Percentiles rank a stretch among this genome's conserved stretches.
These are phyloP conservation scores for Saitozyma podzolica DNA, from an alignment of 768 basidiomycete genomes.

Conservation along the genomic window DNA sequence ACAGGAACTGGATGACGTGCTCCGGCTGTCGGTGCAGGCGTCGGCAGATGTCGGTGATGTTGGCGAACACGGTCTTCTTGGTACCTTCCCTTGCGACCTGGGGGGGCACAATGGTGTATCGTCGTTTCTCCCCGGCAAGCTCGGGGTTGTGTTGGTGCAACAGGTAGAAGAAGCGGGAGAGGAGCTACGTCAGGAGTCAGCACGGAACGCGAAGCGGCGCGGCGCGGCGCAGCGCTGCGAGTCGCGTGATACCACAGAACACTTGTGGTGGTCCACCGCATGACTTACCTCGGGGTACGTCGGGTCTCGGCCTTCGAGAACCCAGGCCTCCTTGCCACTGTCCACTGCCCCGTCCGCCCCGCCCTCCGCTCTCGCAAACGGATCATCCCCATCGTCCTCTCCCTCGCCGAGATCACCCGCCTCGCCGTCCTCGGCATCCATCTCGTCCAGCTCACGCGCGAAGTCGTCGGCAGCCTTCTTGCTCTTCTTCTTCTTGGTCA, in stretches of 20 bases:
- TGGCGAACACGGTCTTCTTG: slow-evolving; percentile 96
- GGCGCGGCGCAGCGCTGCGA: too few relatives aligned
- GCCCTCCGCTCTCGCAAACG: slow-evolving; percentile 57
- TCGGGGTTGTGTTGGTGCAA: slow-evolving; percentile 93
- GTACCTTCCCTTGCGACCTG: slow-evolving; percentile 92
- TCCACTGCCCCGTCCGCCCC: slow-evolving; percentile 71
- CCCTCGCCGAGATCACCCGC: slow-evolving; percentile 52
- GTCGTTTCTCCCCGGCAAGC: slow-evolving; percentile 79
- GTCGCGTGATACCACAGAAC: too few relatives aligned
- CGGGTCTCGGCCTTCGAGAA: slow-evolving; percentile 89
- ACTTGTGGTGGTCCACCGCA: too few relatives aligned
- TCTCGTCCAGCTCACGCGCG: slow-evolving; percentile 53
- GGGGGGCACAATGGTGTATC: slow-evolving; percentile 93
- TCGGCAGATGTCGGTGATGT: slow-evolving; percentile 95
- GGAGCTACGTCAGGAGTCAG: slow-evolving; percentile 61
- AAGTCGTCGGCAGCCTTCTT: slow-evolving; percentile 82
- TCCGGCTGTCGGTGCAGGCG: slow-evolving; percentile 97
- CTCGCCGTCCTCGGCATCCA: slow-evolving; percentile 58
- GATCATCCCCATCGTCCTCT: slow-evolving; percentile 83
- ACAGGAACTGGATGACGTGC: slow-evolving; percentile 95
- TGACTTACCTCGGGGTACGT: slow-evolving; percentile 83
- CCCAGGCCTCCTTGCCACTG: slow-evolving; percentile 65
- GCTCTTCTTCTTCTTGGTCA: slow-evolving; percentile 56
- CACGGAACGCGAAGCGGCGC: too few relatives aligned
- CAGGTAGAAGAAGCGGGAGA: slow-evolving; percentile 85